Percentiles rank a stretch among this genome's conserved stretches.
phyloP scores from a whole-genome alignment of 148 eudicot genomes.

The Silene uniflora region DNA sequence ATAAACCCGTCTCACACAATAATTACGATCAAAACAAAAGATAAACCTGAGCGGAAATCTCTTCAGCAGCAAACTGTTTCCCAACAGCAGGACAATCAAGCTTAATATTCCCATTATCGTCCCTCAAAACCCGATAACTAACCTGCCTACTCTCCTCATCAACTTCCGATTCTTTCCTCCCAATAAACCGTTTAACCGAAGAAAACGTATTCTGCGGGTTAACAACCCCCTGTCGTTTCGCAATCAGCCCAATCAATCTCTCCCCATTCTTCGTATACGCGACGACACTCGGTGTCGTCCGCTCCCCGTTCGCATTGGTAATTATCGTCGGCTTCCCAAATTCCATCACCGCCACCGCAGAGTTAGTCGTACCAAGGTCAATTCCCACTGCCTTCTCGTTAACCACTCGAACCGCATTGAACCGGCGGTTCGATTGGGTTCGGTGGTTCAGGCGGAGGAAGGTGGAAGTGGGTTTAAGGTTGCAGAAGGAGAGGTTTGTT shows the following conservation, averaged over 20 bases:
- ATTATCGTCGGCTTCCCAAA: constrained; percentile 93
- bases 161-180: constrained; percentile 88
- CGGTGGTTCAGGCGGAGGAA: constrained; percentile 23
- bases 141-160: constrained; percentile 98
- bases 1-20: no score
- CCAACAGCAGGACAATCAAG: constrained; percentile 97
- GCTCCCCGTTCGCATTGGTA: constrained; percentile 81
- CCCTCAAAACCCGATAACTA: constrained; percentile 70
- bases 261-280: constrained; percentile 87
- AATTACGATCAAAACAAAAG: no score
- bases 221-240: constrained; percentile 92
- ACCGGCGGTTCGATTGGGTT: constrained; percentile 1
- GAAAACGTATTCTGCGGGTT: constrained; percentile 86
- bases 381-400: constrained; percentile 92
- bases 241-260: constrained; percentile 81
- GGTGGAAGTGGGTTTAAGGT: constrained; percentile 27
- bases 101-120: constrained; percentile 91
- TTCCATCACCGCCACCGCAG: constrained; percentile 97
- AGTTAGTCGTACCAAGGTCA: constrained; percentile 90
- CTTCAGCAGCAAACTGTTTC: constrained; percentile 86
- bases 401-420: constrained; percentile 24
- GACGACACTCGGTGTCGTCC: constrained; percentile 94
- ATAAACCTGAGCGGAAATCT: constrained; percentile 86
- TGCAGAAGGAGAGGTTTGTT: not conserved
- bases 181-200: constrained; percentile 89